These are phyloP conservation scores for Mycena leptocephala DNA, from an alignment of 768 basidiomycete genomes.

Conservation along the genomic window DNA sequence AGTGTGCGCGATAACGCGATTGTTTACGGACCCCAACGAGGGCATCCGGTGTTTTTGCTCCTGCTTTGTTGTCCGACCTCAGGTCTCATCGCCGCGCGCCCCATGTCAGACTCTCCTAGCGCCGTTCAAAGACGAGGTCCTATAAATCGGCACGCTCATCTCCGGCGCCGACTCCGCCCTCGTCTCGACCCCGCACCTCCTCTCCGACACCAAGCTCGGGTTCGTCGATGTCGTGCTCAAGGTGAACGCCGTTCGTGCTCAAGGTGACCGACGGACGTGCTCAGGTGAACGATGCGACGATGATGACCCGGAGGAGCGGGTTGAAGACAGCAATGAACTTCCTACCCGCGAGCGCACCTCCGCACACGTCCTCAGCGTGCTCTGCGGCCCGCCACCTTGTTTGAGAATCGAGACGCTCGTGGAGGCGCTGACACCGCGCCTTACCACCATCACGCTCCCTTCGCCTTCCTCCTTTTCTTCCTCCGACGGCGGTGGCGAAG, in stretches of 20 bases:
- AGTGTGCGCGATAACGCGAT: too few relatives aligned
- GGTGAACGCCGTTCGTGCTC: constrained; percentile 80
- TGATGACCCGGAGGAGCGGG: constrained; percentile 65
- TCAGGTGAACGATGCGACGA: too few relatives aligned
- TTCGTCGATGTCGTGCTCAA: constrained; percentile 88
- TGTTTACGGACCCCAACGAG: constrained; percentile 85
- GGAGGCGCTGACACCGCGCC: constrained; percentile 83
- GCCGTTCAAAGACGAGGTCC: constrained; percentile 83
- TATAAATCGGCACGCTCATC: constrained; percentile 75
- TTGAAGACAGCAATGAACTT: constrained; percentile 76
- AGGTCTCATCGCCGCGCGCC: constrained; percentile 65
- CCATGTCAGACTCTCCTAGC: constrained; percentile 49
- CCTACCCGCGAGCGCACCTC: constrained; percentile 77
- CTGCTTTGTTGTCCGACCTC: constrained; percentile 82
- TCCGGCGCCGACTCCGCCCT: constrained; percentile 72
- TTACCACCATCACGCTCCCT: constrained; percentile 38
- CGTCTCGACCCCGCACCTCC: too few relatives aligned
- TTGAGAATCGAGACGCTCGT: constrained; percentile 90
- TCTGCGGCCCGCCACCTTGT: constrained; percentile 87
- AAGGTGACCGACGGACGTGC: too few relatives aligned
- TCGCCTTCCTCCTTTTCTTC: too few relatives aligned
- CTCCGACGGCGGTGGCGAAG: too few relatives aligned
- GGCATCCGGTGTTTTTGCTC: constrained; percentile 76
- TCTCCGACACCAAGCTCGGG: constrained; percentile 79
- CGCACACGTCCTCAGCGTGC: constrained; percentile 77